phyloP scores from a whole-genome alignment of 306 rosid genomes.

The Hippophae rhamnoides region DNA sequence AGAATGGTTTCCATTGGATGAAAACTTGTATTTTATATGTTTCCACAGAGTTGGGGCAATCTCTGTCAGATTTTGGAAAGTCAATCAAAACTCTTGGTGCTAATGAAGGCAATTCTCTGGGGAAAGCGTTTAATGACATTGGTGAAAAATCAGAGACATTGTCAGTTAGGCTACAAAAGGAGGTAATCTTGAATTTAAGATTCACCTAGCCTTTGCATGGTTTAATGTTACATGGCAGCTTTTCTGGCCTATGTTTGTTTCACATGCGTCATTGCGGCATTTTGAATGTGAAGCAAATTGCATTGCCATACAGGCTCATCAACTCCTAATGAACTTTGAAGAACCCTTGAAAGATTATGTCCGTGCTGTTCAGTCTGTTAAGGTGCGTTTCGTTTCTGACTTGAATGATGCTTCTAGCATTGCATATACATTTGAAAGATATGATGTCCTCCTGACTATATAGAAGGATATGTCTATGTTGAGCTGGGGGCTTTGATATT shows the following conservation, averaged over 20 bases:
- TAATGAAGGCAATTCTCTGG: conserved; percentile 75
- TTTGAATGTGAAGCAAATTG: background rate
- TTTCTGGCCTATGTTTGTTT: background rate
- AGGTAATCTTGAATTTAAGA: conserved; percentile 39
- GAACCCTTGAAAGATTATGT: conserved; percentile 94
- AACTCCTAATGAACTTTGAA: conserved; percentile 83
- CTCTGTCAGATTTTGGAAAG: conserved; percentile 89
- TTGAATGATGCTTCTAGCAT: background rate
- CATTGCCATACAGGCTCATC: conserved; percentile 51
- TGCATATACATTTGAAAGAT: background rate
- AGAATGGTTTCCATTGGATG: background rate
- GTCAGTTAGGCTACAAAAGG: conserved; percentile 77
- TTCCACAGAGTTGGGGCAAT: conserved; percentile 78
- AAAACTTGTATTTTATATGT: conserved; percentile 5
- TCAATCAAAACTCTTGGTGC: conserved; percentile 88
- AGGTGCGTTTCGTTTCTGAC: conserved; percentile 31
- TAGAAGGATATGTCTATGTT: background rate
- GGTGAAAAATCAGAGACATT: conserved; percentile 77
- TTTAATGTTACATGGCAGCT: conserved; percentile 6
- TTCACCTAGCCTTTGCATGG: background rate
- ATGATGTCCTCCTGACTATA: background rate
- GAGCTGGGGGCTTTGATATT: background rate
- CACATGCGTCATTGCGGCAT: conserved; percentile 4
- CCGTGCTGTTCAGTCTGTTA: conserved; percentile 87
- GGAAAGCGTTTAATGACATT: conserved; percentile 86